These are phyloP conservation scores for Rhytidiadelphus loreus DNA, from an alignment of 225 moss, liverwort and hornwort species.

Conservation along the genomic window DNA sequence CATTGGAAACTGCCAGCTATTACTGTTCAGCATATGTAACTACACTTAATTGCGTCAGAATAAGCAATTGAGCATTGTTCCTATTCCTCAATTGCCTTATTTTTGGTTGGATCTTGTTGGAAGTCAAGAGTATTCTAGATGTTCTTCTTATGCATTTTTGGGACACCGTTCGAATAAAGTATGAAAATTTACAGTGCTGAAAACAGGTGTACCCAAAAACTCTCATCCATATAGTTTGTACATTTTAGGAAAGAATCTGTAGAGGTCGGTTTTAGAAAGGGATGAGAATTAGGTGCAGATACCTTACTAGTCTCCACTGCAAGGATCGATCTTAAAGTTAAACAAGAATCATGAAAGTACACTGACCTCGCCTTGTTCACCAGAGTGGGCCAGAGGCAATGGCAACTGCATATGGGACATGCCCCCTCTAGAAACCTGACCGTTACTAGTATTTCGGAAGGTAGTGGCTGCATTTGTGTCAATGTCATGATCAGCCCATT, in stretches of 20 bases:
- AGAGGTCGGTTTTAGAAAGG: neutral
- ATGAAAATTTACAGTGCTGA: neutral
- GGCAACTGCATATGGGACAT: conserved; percentile 76
- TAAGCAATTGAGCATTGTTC: neutral
- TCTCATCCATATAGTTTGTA: neutral
- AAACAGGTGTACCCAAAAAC: neutral
- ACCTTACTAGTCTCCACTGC: neutral
- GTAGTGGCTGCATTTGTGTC: conserved; percentile 71
- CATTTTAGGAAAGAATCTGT: neutral
- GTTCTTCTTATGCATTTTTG: neutral
- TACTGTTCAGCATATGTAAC: neutral
- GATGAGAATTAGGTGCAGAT: neutral
- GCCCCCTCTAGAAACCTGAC: conserved; percentile 46
- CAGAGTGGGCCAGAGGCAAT: conserved; percentile 78
- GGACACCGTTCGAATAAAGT: neutral
- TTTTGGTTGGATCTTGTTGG: neutral
- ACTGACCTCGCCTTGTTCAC: conserved; percentile 84
- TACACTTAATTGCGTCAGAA: neutral
- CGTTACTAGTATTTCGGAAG: conserved; percentile 58
- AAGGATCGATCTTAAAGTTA: neutral
- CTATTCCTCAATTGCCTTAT: neutral
- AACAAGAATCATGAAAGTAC: neutral
- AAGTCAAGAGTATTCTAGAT: neutral
- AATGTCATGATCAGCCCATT: conserved; percentile 56
- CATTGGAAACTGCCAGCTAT: neutral